phyloP scores from a whole-genome alignment of 805 yeast species.

The Nakazawaea ambrosiae region DNA sequence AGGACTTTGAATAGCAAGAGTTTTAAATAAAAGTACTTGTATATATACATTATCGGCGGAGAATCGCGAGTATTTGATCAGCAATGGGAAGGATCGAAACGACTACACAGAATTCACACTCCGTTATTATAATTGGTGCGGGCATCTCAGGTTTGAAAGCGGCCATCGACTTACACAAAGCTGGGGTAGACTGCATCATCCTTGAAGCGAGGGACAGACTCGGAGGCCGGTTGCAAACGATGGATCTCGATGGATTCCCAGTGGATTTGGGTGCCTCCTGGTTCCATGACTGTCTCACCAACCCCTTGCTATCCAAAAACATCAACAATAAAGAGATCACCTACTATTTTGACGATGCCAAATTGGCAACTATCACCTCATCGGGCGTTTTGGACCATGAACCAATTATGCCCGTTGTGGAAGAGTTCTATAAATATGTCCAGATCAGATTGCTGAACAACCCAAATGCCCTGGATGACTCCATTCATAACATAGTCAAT shows the following conservation, averaged over 20 bases:
- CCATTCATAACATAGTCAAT: slow-evolving; percentile 44
- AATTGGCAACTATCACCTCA: slow-evolving; percentile 14
- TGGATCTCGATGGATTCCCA: slow-evolving; percentile 18
- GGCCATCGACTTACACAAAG: slow-evolving; percentile 36
- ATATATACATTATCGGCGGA: no score
- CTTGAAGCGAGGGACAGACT: slow-evolving; percentile 54
- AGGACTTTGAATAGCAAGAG: no score
- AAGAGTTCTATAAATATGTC: slow-evolving; percentile 22
- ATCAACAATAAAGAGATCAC: slow-evolving; percentile 20
- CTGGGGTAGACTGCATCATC: slow-evolving; percentile 37
- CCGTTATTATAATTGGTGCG: slow-evolving; percentile 49
- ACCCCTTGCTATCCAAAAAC: slow-evolving; percentile 51
- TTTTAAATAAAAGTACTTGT: no score
- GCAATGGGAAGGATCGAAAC: no score
- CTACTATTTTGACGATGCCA: slow-evolving; percentile 26
- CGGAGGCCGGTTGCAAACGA: slow-evolving; percentile 63
- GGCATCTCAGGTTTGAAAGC: slow-evolving; percentile 66
- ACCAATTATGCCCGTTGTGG: slow-evolving; percentile 28
- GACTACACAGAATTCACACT: neutral
- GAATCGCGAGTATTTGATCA: no score
- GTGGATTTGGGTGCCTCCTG: slow-evolving; percentile 85
- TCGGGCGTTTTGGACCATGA: slow-evolving; percentile 40
- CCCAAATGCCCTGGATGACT: slow-evolving; percentile 46
- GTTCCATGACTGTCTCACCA: slow-evolving; percentile 78
- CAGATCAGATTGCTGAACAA: slow-evolving; percentile 24